Base-by-base conservation (phyloP, 1,284 basidiomycete species). In the Moesziomyces sp. region DNA sequence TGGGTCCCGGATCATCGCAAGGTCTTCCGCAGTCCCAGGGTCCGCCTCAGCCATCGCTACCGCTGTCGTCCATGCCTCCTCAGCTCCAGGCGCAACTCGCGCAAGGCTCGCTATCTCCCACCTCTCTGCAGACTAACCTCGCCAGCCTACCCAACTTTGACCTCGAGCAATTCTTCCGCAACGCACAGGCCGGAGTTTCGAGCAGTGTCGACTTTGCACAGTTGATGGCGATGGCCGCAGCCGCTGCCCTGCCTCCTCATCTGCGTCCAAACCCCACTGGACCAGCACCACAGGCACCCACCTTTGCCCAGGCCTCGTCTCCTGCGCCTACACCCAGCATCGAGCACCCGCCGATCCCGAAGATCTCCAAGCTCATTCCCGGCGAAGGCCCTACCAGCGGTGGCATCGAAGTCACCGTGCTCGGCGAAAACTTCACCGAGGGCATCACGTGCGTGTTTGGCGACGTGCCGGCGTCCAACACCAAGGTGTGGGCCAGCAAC, bases 391-490 rank as follows among this genome's bases (percentile, higher is more conserved):
- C 96, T 54, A 83, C 79, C 18, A 74, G 71, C 30, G 96, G 96
- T 33, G 97, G 97, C 1, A 93, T 93, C 72, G 94, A 97, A 84
- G 92, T 99, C 23, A 99, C 97, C 0, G 87, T 99, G 6, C 89
- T 97, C 2, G 97, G 97, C 23, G 79, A 81, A 52, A 80, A 83
- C 48, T 98, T 99, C 86, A 78, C 84, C 18, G 86, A 85, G 13
- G 86, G 86, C 40, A 84, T 87, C 50, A 85, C 90, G 55, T 93
- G 93, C 79, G 86, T 94, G 7, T 99, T 99, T 85, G 96, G 96
- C 30, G 93, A 92, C 70, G 88, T 90, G 6, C 85, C 89, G 2
- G 91, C 94, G 5, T 91, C 90, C 56, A 91, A 90, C 23, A 97
- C 94, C 0, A 91, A 93, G 74, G 89, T 92, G 43, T 97, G 94